Percentiles rank a stretch among this genome's conserved stretches.
These are phyloP conservation scores for Phytophthora multivora DNA, from an alignment of 352 stramenopile species.

Conservation along the genomic window DNA sequence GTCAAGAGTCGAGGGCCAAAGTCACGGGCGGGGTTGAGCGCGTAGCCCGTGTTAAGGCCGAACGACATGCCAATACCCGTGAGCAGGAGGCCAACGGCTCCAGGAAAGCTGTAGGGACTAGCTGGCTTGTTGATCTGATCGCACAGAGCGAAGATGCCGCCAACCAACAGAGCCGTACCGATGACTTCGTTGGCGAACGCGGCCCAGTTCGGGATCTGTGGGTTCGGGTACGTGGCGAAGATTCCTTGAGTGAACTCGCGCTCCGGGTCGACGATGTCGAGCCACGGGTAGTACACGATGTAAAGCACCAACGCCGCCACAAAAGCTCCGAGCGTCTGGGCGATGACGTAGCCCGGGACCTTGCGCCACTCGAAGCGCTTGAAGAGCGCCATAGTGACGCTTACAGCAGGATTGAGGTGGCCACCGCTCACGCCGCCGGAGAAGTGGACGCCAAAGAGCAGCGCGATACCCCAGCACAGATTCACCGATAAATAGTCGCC, in stretches of 20 bases:
- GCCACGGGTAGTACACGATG: conserved; percentile 65
- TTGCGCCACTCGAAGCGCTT: conserved; percentile 58
- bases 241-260: conserved; percentile 42
- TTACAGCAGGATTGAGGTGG: conserved; percentile 70
- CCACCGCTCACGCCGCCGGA: conserved; percentile 58
- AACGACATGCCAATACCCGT: conserved; percentile 45
- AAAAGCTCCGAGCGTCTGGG: conserved; percentile 55
- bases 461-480: conserved; percentile 62
- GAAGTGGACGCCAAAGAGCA: conserved; percentile 67
- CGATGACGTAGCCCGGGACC: conserved; percentile 51
- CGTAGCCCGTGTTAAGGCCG: conserved; percentile 45
- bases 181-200: conserved; percentile 52
- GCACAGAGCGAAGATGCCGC: conserved; percentile 48
- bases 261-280: conserved; percentile 52
- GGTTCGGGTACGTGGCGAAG: conserved; percentile 57
- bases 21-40: conserved; percentile 50
- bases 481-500: conserved; percentile 60
- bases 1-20: conserved; percentile 54
- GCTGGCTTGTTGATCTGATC: conserved; percentile 53
- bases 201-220: conserved; percentile 43
- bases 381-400: conserved; percentile 54
- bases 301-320: conserved; percentile 49
- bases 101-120: conserved; percentile 44
- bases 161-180: conserved; percentile 42
- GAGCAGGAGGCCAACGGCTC: conserved; percentile 34